Conservation (phyloP, 2,329 filamentous ascomycete species). For the Colletotrichum cuscutae region DNA sequence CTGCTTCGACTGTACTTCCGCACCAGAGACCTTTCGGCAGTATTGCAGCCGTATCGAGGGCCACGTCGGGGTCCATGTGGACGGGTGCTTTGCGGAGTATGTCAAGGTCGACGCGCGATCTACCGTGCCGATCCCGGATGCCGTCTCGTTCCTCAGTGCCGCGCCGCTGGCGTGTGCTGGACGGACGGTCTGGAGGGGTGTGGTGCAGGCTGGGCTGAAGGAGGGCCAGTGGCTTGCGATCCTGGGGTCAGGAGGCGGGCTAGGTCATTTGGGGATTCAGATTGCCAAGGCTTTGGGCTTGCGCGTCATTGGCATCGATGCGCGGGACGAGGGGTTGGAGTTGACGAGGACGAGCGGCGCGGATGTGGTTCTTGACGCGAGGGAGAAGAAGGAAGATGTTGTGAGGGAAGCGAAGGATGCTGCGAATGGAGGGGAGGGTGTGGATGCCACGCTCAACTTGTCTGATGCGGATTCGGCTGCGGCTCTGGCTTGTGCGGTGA, state of each 20-base stretch:
- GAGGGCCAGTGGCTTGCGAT: constrained; percentile 76
- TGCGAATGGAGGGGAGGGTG: constrained; percentile 60
- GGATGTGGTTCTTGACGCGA: constrained; percentile 62
- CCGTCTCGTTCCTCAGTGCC: constrained; percentile 58
- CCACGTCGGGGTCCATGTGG: constrained; percentile 57
- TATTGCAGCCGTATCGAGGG: constrained; percentile 60
- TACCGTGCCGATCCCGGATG: background rate
- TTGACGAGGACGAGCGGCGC: constrained; percentile 59
- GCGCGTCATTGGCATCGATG: constrained; percentile 71
- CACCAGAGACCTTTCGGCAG: constrained; percentile 57
- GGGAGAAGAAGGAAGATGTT: constrained; percentile 56
- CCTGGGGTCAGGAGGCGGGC: constrained; percentile 47
- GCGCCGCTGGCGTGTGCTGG: constrained; percentile 69
- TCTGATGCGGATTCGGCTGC: constrained; percentile 50
- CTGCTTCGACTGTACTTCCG: constrained; percentile 61
- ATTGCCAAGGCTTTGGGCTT: background rate
- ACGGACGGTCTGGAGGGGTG: constrained; percentile 59
- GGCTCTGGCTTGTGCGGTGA: constrained; percentile 62
- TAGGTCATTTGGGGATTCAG: background rate
- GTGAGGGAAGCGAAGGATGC: constrained; percentile 54
- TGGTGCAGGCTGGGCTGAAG: constrained; percentile 51
- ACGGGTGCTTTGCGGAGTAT: constrained; percentile 69
- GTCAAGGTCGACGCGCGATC: constrained; percentile 55
- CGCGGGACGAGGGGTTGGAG: constrained; percentile 62
- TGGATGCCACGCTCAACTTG: constrained; percentile 52